Evolutionary conservation across 805 yeast genomes (phyloP).

Genomic region (Saccharomycopsis sp.): DNA sequence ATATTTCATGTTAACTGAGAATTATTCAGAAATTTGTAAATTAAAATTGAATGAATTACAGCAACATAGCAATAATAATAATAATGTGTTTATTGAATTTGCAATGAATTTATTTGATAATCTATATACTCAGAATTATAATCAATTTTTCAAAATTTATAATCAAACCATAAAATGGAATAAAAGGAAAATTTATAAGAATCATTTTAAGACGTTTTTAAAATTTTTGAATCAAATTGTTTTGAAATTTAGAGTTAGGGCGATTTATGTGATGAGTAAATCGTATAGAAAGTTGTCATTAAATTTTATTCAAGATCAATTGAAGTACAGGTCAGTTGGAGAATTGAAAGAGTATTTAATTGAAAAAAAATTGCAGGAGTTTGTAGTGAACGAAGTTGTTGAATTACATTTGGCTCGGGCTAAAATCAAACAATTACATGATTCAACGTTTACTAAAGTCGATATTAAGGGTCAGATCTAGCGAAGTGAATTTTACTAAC

Average conservation of each 20-base stretch:
- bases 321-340: slow-evolving; percentile 34
- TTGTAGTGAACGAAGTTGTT: slow-evolving; percentile 25
- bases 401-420: slow-evolving; percentile 32
- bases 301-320: slow-evolving; percentile 32
- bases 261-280: slow-evolving; percentile 48
- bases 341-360: slow-evolving; percentile 38
- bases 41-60: slow-evolving; percentile 26
- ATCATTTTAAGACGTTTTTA: slow-evolving; percentile 9
- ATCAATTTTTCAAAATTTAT: slow-evolving; percentile 41
- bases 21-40: slow-evolving; percentile 47
- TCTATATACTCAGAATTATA: slow-evolving; percentile 41
- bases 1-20: slow-evolving; percentile 69
- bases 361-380: slow-evolving; percentile 33
- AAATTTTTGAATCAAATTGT: slow-evolving; percentile 47
- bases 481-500: not conserved
- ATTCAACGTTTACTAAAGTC: slow-evolving; percentile 44
- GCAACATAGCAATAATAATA: slow-evolving; percentile 21
- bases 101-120: slow-evolving; percentile 34
- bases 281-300: slow-evolving; percentile 45
- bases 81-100: slow-evolving; percentile 20
- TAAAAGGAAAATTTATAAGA: slow-evolving; percentile 25
- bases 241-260: slow-evolving; percentile 48
- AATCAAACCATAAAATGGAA: slow-evolving; percentile 34
- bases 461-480: slow-evolving; percentile 88
- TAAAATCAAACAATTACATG: slow-evolving; percentile 32